Evolutionary conservation across 139 green algal species (phyloP).

Genomic region (Eudorina sp.): DNA sequence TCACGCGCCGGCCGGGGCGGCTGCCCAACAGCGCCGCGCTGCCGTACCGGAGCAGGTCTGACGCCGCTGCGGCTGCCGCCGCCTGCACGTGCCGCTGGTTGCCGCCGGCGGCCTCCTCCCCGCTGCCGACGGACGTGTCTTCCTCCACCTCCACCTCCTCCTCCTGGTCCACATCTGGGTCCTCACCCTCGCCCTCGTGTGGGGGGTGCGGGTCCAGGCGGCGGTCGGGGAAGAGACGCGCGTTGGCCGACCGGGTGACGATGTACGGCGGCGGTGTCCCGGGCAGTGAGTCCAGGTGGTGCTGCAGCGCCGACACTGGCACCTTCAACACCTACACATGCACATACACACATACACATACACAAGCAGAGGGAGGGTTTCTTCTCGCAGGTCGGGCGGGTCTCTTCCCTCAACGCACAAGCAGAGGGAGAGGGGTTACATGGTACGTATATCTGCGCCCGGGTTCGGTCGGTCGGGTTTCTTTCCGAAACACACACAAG

Average conservation of each 20-base stretch:
- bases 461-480: too few species aligned
- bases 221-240: background rate
- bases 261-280: background rate
- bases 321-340: constrained; percentile 16
- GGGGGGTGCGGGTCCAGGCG: background rate
- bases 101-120: background rate
- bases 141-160: background rate
- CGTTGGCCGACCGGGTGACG: background rate
- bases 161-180: background rate
- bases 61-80: background rate
- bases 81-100: background rate
- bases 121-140: background rate
- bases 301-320: background rate
- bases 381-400: too few species aligned
- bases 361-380: too few species aligned
- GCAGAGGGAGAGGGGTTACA: background rate
- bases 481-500: too few species aligned
- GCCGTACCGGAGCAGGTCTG: background rate
- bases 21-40: background rate
- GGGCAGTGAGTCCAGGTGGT: background rate
- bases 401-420: too few species aligned
- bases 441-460: too few species aligned
- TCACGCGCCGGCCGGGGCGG: background rate
- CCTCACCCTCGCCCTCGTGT: background rate
- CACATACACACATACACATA: too few species aligned